Percentiles rank a stretch among this genome's conserved stretches.
phyloP scores from a whole-genome alignment of 139 green algal species.

The Picochlorum sp. region DNA sequence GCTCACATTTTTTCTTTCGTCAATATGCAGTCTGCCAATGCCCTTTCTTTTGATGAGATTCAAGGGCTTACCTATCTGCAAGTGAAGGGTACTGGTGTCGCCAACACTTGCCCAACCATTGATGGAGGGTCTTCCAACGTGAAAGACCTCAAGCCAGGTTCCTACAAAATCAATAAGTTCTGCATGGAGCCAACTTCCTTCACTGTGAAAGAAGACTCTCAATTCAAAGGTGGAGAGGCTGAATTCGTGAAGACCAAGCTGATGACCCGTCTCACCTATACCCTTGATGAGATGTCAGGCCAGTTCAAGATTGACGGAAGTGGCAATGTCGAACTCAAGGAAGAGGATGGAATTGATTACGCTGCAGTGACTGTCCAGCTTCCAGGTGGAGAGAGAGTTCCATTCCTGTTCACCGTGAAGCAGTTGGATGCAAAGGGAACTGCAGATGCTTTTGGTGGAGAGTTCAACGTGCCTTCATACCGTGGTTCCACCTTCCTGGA shows the following conservation, averaged over 20 bases:
- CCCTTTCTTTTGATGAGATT: conserved; percentile 91
- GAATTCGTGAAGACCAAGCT: conserved; percentile 97
- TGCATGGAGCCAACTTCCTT: conserved; percentile 98
- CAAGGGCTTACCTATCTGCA: conserved; percentile 95
- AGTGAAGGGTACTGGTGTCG: conserved; percentile 94
- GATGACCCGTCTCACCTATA: conserved; percentile 99
- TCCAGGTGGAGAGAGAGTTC: conserved; percentile 93
- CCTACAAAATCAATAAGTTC: conserved; percentile 91
- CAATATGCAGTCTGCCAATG: conserved; percentile 50
- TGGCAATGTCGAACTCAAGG: conserved; percentile 81
- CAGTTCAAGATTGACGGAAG: conserved; percentile 75
- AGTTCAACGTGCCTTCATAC: conserved; percentile 98
- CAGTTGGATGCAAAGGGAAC: conserved; percentile 75
- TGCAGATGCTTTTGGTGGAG: conserved; percentile 79
- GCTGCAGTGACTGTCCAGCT: conserved; percentile 94
- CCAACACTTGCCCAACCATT: conserved; percentile 97
- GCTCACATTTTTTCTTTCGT: not conserved
- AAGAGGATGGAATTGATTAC: conserved; percentile 98
- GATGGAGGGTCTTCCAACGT: conserved; percentile 57
- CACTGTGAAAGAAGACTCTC: conserved; percentile 81
- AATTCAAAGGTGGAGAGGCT: conserved; percentile 69
- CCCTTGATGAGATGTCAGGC: conserved; percentile 84
- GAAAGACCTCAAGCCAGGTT: conserved; percentile 77
- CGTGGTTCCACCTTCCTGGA: conserved; percentile 97
- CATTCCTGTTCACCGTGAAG: conserved; percentile 99